Conservation (phyloP, 257 asterid genomes). For the Phtheirospermum japonicum region DNA sequence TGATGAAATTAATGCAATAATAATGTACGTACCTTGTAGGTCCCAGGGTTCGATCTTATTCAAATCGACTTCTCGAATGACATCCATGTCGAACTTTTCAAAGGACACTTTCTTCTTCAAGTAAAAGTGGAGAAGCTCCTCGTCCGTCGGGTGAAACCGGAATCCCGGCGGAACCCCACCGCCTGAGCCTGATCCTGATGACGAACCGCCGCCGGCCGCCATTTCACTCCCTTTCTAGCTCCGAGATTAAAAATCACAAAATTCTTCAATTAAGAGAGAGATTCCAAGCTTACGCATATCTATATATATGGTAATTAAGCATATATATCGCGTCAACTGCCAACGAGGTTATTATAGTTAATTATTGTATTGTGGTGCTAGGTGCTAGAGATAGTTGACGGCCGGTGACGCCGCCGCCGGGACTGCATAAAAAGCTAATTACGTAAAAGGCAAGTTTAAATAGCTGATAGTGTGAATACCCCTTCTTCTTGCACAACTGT, state of each 20-base stretch:
- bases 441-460: constrained; percentile 45
- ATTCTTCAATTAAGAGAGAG: no score
- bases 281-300: background rate
- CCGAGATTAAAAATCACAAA: no score
- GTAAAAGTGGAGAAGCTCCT: constrained; percentile 89
- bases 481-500: constrained; percentile 1
- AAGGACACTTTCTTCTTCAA: constrained; percentile 79
- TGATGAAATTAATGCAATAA: no score
- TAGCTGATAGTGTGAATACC: no score
- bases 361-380: constrained; percentile 25
- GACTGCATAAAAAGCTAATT: constrained; percentile 54
- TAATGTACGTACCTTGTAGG: constrained; percentile 74
- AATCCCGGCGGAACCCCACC: constrained; percentile 92
- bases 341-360: constrained; percentile 27
- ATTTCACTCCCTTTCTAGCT: no score
- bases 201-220: constrained; percentile 40
- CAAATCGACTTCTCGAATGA: constrained; percentile 77
- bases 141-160: constrained; percentile 90
- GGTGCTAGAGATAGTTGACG: constrained; percentile 57
- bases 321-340: constrained; percentile 28
- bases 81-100: constrained; percentile 93
- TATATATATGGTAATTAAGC: background rate
- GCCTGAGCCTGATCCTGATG: constrained; percentile 43
- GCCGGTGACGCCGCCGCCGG: constrained; percentile 91
- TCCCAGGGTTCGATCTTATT: constrained; percentile 96